These are phyloP conservation scores for Rhynchospora pubera DNA, from an alignment of 176 grass and related monocot genomes.

Conservation along the genomic window DNA sequence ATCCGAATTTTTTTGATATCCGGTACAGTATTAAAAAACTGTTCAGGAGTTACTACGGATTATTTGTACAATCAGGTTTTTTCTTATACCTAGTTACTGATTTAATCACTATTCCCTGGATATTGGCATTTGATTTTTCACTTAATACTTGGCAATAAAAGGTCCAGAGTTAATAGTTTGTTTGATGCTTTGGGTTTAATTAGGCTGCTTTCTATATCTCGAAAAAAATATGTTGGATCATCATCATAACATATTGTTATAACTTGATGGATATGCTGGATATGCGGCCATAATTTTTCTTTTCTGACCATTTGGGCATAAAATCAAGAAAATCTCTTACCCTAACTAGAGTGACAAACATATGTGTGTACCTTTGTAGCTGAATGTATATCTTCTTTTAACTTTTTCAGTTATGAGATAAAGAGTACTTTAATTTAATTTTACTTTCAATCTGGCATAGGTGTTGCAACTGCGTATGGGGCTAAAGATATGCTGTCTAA, in stretches of 20 bases:
- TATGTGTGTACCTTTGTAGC: not conserved
- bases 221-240: not conserved
- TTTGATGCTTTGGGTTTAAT: not conserved
- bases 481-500: slow-evolving; percentile 88
- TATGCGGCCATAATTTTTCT: not conserved
- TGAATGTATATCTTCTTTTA: not conserved
- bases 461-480: slow-evolving; percentile 90
- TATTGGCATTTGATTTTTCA: not conserved
- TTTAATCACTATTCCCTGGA: too few relatives aligned
- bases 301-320: not conserved
- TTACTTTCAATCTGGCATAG: slow-evolving; percentile 27
- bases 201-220: not conserved
- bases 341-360: not conserved
- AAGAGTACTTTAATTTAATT: not conserved
- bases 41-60: not conserved
- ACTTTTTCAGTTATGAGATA: not conserved
- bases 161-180: not conserved
- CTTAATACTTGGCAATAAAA: not conserved
- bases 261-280: not conserved
- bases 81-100: not conserved
- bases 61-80: not conserved
- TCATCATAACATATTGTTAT: not conserved
- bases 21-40: too few relatives aligned
- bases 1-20: too few relatives aligned
- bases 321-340: not conserved